Conservation (phyloP, 768 basidiomycete genomes). For the Lyophyllum shimeji region DNA sequence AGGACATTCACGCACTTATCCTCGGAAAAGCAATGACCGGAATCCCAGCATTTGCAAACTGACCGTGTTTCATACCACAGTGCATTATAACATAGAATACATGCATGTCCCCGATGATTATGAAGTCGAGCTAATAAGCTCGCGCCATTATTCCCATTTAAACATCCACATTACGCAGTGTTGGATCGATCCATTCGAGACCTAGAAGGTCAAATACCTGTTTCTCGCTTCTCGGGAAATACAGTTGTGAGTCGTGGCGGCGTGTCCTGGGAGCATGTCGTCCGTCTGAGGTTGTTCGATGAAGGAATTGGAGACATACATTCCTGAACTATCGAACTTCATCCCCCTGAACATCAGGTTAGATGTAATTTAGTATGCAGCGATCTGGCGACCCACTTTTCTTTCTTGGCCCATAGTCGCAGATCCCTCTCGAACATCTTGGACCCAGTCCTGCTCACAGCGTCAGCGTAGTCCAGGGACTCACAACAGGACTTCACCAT, state of each 20-base stretch:
- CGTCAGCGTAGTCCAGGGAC: neutral
- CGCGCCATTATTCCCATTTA: constrained; percentile 23
- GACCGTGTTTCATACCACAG: constrained; percentile 2
- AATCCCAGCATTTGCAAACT: constrained; percentile 79
- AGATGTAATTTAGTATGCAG: neutral
- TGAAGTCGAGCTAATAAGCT: neutral
- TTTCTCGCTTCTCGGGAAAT: constrained; percentile 62
- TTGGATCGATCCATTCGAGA: constrained; percentile 69
- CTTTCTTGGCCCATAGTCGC: constrained; percentile 67
- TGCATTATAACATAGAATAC: neutral
- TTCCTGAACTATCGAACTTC: constrained; percentile 82
- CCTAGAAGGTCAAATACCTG: constrained; percentile 75
- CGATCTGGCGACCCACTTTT: constrained; percentile 39
- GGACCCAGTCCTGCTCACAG: constrained; percentile 68
- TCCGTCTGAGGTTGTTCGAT: neutral
- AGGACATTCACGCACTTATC: constrained; percentile 92
- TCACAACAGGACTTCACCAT: constrained; percentile 47
- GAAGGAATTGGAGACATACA: constrained; percentile 45
- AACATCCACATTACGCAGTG: constrained; percentile 67
- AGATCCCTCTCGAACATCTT: constrained; percentile 90
- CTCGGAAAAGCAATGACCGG: constrained; percentile 93
- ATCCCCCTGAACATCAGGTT: constrained; percentile 43
- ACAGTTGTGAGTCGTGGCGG: constrained; percentile 58
- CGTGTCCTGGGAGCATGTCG: constrained; percentile 44
- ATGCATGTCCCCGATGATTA: neutral